phyloP scores from a whole-genome alignment of 2,329 filamentous ascomycete genomes.

The Pseudocercospora musae region DNA sequence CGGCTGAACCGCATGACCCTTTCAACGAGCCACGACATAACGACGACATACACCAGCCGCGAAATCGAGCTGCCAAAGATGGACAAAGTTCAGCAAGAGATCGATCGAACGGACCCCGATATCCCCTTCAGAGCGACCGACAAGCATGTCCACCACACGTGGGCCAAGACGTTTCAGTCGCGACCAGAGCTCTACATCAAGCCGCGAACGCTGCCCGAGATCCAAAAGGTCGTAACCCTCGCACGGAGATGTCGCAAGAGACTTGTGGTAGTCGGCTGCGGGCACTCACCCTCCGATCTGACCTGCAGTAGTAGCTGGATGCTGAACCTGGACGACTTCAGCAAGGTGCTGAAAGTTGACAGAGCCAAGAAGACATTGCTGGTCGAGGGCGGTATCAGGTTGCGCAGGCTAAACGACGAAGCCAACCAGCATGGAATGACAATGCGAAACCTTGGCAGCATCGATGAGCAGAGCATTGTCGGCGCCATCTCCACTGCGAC shows the following conservation, averaged over 20 bases:
- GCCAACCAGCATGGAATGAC: constrained; percentile 75
- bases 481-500: constrained; percentile 92
- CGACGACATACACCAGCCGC: not conserved
- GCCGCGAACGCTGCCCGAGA: constrained; percentile 72
- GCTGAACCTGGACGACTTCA: constrained; percentile 84
- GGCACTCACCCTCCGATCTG: constrained; percentile 85
- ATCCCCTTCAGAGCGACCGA: constrained; percentile 74
- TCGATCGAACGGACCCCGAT: constrained; percentile 56
- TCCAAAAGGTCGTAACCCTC: constrained; percentile 77
- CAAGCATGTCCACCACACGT: constrained; percentile 79
- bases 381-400: constrained; percentile 83
- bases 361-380: constrained; percentile 62
- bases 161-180: constrained; percentile 89
- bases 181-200: constrained; percentile 88
- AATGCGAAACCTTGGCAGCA: constrained; percentile 89
- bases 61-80: constrained; percentile 8
- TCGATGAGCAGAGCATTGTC: constrained; percentile 89
- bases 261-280: constrained; percentile 82
- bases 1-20: constrained; percentile 3
- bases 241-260: constrained; percentile 78
- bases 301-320: constrained; percentile 95
- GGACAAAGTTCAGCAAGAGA: constrained; percentile 40
- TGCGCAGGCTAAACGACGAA: constrained; percentile 69
- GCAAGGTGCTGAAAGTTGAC: constrained; percentile 68
- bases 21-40: not conserved